Evolutionary conservation across 441 rosid species (phyloP).

Genomic region (Aquilaria agallochum): DNA sequence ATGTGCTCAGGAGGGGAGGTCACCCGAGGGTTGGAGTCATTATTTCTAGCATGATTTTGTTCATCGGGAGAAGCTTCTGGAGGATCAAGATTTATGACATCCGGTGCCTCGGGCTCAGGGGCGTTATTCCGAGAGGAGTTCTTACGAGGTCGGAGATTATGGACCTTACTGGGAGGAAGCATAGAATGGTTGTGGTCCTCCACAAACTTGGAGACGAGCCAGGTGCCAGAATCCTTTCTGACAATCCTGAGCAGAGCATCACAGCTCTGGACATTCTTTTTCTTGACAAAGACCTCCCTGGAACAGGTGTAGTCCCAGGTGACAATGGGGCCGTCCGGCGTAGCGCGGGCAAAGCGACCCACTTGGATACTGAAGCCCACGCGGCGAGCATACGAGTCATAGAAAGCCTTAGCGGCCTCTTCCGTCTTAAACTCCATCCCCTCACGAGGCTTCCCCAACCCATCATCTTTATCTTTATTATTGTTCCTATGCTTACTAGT

Average conservation of each 20-base stretch:
- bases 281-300: conserved; percentile 39
- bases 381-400: conserved; percentile 47
- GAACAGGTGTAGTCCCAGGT: conserved; percentile 60
- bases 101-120: conserved; percentile 28
- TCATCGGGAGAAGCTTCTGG: conserved; percentile 18
- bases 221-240: conserved; percentile 40
- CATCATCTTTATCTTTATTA: conserved; percentile 11
- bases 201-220: conserved; percentile 51
- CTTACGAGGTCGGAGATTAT: conserved; percentile 49
- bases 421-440: conserved; percentile 68
- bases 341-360: conserved; percentile 49
- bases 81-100: too few species aligned
- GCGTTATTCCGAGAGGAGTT: conserved; percentile 52
- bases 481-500: too few species aligned
- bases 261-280: conserved; percentile 56
- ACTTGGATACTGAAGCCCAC: conserved; percentile 45
- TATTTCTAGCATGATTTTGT: conserved; percentile 21
- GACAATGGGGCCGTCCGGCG: conserved; percentile 64
- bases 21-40: conserved; percentile 22
- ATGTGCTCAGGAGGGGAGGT: conserved; percentile 24
- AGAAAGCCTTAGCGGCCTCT: conserved; percentile 48
- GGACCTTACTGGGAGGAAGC: conserved; percentile 40
- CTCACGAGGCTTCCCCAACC: conserved; percentile 28
- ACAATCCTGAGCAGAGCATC: conserved; percentile 58
- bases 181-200: conserved; percentile 69